Percentiles rank a stretch among this genome's conserved stretches.
Conservation (phyloP, 176 grass and related monocot species). For the Guadua angustifolia region DNA sequence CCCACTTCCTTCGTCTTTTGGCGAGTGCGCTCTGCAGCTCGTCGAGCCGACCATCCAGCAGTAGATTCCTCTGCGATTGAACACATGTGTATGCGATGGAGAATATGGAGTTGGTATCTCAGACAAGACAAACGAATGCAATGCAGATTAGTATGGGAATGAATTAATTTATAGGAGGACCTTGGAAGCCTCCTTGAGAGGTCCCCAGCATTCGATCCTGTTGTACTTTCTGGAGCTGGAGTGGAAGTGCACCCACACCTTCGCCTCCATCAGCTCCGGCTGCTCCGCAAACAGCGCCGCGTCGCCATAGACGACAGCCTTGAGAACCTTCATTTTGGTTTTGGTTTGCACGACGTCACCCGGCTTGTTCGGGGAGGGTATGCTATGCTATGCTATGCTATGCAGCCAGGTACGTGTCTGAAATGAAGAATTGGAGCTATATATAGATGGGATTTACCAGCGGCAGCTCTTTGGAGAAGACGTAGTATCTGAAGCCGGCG, state of each 20-base stretch:
- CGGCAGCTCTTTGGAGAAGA: conserved; percentile 94
- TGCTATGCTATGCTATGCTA: no score
- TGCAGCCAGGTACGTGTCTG: no score
- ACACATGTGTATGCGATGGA: background rate
- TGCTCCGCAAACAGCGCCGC: conserved; percentile 61
- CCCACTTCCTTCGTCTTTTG: conserved; percentile 46
- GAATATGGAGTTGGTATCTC: background rate
- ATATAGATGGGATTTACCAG: conserved; percentile 42
- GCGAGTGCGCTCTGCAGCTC: conserved; percentile 45
- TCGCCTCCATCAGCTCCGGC: conserved; percentile 82
- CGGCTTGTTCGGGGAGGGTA: no score
- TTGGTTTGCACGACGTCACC: no score
- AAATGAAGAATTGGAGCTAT: no score
- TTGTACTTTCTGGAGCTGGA: conserved; percentile 77
- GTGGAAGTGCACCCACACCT: conserved; percentile 91
- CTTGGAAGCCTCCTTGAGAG: conserved; percentile 69
- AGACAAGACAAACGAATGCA: no score
- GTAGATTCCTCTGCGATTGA: conserved; percentile 43
- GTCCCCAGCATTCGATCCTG: conserved; percentile 86
- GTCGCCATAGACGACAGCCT: conserved; percentile 88
- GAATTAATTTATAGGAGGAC: background rate
- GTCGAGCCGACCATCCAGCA: conserved; percentile 49
- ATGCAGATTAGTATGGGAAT: background rate
- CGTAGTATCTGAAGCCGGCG: conserved; percentile 83
- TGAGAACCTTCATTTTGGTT: conserved; percentile 53